phyloP scores from a whole-genome alignment of 2,329 filamentous ascomycete species.

The Exophiala calicioides region DNA sequence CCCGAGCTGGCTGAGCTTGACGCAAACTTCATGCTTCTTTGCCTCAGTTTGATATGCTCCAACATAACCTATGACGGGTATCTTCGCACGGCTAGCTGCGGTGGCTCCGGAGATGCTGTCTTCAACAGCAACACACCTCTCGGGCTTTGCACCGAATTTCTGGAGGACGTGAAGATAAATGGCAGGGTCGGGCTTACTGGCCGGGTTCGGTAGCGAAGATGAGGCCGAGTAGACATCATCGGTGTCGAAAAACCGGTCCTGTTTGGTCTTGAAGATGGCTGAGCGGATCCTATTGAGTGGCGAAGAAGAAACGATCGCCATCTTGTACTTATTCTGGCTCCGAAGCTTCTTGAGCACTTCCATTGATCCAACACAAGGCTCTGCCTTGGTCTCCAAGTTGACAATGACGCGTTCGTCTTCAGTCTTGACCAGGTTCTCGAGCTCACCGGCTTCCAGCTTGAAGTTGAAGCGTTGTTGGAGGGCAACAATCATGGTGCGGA shows the following conservation, averaged over 20 bases:
- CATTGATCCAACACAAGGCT: constrained; percentile 69
- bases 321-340: constrained; percentile 63
- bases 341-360: constrained; percentile 67
- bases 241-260: constrained; percentile 76
- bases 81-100: constrained; percentile 73
- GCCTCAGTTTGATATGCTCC: constrained; percentile 67
- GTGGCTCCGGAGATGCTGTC: constrained; percentile 84
- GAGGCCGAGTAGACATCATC: constrained; percentile 80
- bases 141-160: constrained; percentile 68
- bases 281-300: constrained; percentile 76
- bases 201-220: constrained; percentile 74
- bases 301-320: constrained; percentile 80
- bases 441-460: constrained; percentile 64
- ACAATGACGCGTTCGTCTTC: constrained; percentile 83
- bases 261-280: constrained; percentile 74
- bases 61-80: constrained; percentile 81
- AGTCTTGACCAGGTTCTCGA: constrained; percentile 70
- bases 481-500: constrained; percentile 82
- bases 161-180: constrained; percentile 80
- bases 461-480: constrained; percentile 77
- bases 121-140: constrained; percentile 78
- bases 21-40: constrained; percentile 66
- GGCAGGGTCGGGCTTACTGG: constrained; percentile 85
- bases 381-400: constrained; percentile 69
- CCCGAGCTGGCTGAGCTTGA: constrained; percentile 67